Conservation (phyloP, 176 grass and related monocot species). For the Otatea glauca region DNA sequence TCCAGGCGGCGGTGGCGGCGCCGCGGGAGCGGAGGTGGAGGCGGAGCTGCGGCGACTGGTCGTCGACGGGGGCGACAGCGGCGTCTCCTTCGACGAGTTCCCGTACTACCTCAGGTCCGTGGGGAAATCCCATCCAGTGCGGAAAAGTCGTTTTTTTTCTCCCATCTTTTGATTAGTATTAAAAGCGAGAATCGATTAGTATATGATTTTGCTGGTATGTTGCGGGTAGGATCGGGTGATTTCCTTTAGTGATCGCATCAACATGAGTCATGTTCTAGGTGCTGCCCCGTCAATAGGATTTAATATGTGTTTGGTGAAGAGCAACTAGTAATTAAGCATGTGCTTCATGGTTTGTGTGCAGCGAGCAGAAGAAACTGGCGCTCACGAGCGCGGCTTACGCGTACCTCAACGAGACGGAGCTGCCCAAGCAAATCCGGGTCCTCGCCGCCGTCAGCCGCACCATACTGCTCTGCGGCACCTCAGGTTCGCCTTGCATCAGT, state of each 20-base stretch:
- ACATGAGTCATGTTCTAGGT: neutral
- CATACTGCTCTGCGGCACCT: conserved; percentile 79
- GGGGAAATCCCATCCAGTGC: neutral
- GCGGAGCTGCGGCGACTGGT: conserved; percentile 60
- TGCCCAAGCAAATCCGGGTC: conserved; percentile 66
- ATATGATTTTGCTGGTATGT: neutral
- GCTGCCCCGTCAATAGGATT: conserved; percentile 16
- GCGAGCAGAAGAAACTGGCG: conserved; percentile 57
- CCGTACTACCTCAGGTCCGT: conserved; percentile 76
- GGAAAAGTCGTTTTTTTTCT: neutral
- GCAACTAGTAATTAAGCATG: conserved; percentile 8
- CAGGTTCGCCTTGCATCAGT: conserved; percentile 52
- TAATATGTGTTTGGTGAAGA: conserved; percentile 19
- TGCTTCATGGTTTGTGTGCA: conserved; percentile 49
- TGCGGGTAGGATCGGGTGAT: neutral
- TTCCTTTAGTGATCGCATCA: neutral
- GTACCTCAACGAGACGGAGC: conserved; percentile 52
- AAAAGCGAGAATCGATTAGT: neutral
- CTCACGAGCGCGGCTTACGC: conserved; percentile 79
- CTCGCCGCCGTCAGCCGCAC: conserved; percentile 64
- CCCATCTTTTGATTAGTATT: neutral
- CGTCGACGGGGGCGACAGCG: conserved; percentile 54
- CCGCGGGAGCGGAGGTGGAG: conserved; percentile 30
- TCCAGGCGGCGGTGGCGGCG: neutral
- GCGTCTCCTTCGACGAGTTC: conserved; percentile 68